Evolutionary conservation across 2,329 filamentous ascomycete species (phyloP), one percentile per base, ranked within the genome.

Genomic region (Paecilomyces formosus): DNA sequence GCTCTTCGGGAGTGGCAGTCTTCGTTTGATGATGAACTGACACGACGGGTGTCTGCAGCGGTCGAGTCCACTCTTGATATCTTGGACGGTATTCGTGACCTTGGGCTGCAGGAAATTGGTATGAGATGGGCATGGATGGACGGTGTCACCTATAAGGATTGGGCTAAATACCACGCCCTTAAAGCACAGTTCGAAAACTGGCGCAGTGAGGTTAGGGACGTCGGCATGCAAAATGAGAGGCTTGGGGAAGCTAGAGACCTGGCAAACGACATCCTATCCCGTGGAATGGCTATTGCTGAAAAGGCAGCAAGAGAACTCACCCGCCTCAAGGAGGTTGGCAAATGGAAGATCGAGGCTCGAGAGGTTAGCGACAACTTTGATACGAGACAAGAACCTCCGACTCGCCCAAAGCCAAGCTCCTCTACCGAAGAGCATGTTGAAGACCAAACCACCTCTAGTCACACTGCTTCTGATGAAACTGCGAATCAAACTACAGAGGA

Each of bases 41-140:
- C 87, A 61, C 77, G 80, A 7, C 83, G 89, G 11, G 85, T 96
- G 58, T 82, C 84, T 58, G 82, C 85, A 53, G 88, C 90, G 8
- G 85, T 91, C n/a, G 82, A 90, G 65, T 88, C 88, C 49, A 93
- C 93, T 53, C 85, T 96, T 57, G 83, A 87, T 68, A 90, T 95
- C 15, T 83, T 97, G 31, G 89, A 93, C 63, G 85, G 85, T 68
- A 92, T 94, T 60, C 86, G 90, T 50, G 88, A 92, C 66, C 81
- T 96, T 35, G 90, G 92, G 5, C 81, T 97, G 33, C 90, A 96
- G 71, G 90, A 95, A 72, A 91, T 97, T 57, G 92, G 92, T 58
- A 93, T 95, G 86, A 82, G 78, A 60, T 99, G 94, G 92, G 92
- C 93, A 12, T 96, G 90, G 88, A 94, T 92, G 77, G 92, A 97